phyloP scores from a whole-genome alignment of 176 grass and related monocot genomes.

The Avena sativa region DNA sequence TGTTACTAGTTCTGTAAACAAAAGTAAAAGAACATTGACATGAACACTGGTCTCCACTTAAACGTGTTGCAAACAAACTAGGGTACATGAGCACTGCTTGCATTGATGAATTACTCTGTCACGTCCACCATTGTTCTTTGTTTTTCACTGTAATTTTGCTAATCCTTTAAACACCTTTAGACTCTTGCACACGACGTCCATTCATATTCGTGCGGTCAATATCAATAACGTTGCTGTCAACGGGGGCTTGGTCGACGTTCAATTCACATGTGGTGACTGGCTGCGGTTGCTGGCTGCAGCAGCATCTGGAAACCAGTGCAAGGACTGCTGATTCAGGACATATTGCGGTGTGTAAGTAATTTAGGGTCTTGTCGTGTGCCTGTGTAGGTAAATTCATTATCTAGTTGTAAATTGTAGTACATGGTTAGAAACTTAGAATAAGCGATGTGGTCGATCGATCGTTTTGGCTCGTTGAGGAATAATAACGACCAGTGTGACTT shows the following conservation, averaged over 20 bases:
- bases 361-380: neutral
- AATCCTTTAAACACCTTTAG: slow-evolving; percentile 46
- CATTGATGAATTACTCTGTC: neutral
- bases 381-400: slow-evolving; percentile 13
- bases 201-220: slow-evolving; percentile 55
- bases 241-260: neutral
- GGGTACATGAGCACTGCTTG: neutral
- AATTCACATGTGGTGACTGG: neutral
- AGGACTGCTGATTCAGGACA: neutral
- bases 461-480: neutral
- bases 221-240: slow-evolving; percentile 14
- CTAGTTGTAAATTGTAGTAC: slow-evolving; percentile 3
- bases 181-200: slow-evolving; percentile 71
- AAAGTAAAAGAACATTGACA: neutral
- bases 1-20: slow-evolving; percentile 11
- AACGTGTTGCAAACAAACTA: neutral
- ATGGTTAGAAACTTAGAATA: slow-evolving; percentile 13
- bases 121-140: neutral
- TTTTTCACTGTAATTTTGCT: slow-evolving; percentile 27
- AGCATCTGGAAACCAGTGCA: neutral
- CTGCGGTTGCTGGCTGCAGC: slow-evolving; percentile 3
- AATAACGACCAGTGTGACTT: neutral
- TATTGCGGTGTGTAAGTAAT: neutral
- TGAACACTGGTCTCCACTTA: slow-evolving; percentile 2
- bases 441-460: neutral